Percentiles rank a stretch among this genome's conserved stretches.
phyloP scores from a whole-genome alignment of 2,329 filamentous ascomycete species.

The Tolypocladium ophioglossoides region DNA sequence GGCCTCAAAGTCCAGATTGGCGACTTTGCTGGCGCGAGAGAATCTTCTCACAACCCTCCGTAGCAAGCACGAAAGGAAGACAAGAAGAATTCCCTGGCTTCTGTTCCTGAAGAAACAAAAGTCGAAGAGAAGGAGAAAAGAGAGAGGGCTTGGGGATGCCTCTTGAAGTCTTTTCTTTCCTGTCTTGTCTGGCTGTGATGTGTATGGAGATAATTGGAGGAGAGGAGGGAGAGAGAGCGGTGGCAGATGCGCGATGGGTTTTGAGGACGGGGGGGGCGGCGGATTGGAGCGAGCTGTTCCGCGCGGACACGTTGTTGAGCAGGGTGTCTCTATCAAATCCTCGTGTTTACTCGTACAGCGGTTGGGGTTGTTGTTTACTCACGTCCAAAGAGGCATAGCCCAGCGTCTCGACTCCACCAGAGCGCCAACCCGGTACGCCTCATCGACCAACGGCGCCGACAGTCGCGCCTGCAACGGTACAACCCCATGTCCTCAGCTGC shows the following conservation, averaged over 20 bases:
- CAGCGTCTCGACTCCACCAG: slow-evolving; percentile 8
- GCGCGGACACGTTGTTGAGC: slow-evolving; percentile 5
- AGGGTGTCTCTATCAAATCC: slow-evolving; percentile 14
- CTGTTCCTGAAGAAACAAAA: slow-evolving; percentile 47
- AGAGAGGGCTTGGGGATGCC: slow-evolving; percentile 18
- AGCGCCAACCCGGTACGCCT: slow-evolving; percentile 5
- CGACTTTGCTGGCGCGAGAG: slow-evolving; percentile 59
- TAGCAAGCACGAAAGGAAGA: slow-evolving; percentile 56
- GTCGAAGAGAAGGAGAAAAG: slow-evolving; percentile 29
- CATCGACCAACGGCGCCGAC: slow-evolving; percentile 1
- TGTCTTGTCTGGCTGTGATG: slow-evolving; percentile 18
- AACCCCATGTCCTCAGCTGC: background rate
- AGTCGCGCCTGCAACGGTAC: background rate
- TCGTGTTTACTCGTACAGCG: slow-evolving; percentile 12
- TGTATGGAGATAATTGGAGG: slow-evolving; percentile 29
- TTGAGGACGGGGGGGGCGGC: slow-evolving; percentile 23
- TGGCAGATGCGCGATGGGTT: slow-evolving; percentile 25
- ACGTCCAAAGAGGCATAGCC: slow-evolving; percentile 12
- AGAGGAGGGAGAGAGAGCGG: slow-evolving; percentile 15
- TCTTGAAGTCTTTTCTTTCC: slow-evolving; percentile 25
- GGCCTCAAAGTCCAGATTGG: slow-evolving; percentile 99
- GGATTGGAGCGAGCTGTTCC: slow-evolving; percentile 14
- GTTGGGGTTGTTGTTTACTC: slow-evolving; percentile 15
- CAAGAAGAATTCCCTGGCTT: slow-evolving; percentile 58
- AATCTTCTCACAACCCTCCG: slow-evolving; percentile 57